Evolutionary conservation across 306 rosid genomes (phyloP).

Genomic region (Vigna mungo): DNA sequence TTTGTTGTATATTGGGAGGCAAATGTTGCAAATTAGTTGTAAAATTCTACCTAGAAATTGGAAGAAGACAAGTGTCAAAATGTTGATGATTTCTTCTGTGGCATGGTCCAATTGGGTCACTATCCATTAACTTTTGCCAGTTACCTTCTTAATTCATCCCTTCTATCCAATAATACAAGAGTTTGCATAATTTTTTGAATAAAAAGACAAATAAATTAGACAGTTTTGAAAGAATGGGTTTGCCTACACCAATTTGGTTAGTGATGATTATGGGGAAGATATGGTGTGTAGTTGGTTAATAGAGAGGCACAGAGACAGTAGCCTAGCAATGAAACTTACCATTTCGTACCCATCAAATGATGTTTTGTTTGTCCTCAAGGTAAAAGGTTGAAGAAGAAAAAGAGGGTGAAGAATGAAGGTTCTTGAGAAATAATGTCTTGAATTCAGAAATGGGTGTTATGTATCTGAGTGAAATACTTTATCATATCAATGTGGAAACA

Average conservation of each 20-base stretch:
- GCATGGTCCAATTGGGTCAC: neutral
- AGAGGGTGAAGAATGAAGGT: neutral
- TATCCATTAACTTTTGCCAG: slow-evolving; percentile 26
- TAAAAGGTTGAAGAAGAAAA: neutral
- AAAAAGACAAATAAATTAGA: slow-evolving; percentile 16
- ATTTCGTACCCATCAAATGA: slow-evolving; percentile 26
- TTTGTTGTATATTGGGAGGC: slow-evolving; percentile 7
- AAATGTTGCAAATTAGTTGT: slow-evolving; percentile 1
- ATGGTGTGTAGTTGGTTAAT: slow-evolving; percentile 16
- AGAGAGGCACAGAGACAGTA: neutral
- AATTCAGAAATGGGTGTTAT: slow-evolving; percentile 4
- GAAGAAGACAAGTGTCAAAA: neutral
- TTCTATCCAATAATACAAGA: slow-evolving; percentile 9
- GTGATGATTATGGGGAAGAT: neutral
- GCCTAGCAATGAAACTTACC: neutral
- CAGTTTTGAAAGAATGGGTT: neutral
- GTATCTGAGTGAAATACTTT: slow-evolving; percentile 6
- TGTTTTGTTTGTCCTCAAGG: slow-evolving; percentile 18
- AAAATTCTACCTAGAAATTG: neutral
- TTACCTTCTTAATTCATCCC: neutral
- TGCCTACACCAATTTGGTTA: neutral
- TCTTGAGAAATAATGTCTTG: neutral
- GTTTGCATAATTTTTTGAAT: neutral
- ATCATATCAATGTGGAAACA: slow-evolving; percentile 29
- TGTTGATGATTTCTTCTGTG: neutral